Conservation (phyloP, 73 alveolate genomes). For the Stentor roeselii region DNA sequence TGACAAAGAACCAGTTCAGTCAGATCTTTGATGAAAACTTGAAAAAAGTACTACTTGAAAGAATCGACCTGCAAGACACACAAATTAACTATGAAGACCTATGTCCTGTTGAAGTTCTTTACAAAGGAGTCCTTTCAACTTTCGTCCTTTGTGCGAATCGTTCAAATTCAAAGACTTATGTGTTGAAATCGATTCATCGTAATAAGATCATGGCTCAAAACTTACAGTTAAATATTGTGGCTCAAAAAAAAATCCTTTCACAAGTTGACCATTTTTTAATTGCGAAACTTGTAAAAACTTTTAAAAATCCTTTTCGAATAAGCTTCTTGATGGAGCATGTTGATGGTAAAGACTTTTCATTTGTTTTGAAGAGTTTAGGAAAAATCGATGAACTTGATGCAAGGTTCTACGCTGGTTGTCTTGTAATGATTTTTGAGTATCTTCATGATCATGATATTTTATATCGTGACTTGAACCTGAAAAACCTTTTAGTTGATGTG, state of each 20-base stretch:
- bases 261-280: constrained; percentile 43
- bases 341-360: constrained; percentile 51
- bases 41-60: neutral
- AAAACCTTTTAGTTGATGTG: constrained; percentile 71
- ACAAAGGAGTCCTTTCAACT: constrained; percentile 45
- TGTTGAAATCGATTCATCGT: constrained; percentile 37
- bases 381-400: constrained; percentile 36
- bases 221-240: constrained; percentile 33
- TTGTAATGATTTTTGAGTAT: constrained; percentile 64
- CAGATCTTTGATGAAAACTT: neutral
- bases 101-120: constrained; percentile 29
- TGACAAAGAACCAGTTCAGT: neutral
- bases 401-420: constrained; percentile 68
- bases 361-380: constrained; percentile 43
- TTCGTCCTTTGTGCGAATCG: constrained; percentile 35
- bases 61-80: neutral
- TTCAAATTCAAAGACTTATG: constrained; percentile 40
- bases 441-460: constrained; percentile 62
- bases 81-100: constrained; percentile 37
- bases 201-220: constrained; percentile 34
- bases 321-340: constrained; percentile 45
- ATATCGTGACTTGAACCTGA: constrained; percentile 81
- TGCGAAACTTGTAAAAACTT: constrained; percentile 44
- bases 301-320: constrained; percentile 33
- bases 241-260: constrained; percentile 28